Evolutionary conservation across 208 protist species (phyloP).

Genomic region (Acanthamoeba healyi): DNA sequence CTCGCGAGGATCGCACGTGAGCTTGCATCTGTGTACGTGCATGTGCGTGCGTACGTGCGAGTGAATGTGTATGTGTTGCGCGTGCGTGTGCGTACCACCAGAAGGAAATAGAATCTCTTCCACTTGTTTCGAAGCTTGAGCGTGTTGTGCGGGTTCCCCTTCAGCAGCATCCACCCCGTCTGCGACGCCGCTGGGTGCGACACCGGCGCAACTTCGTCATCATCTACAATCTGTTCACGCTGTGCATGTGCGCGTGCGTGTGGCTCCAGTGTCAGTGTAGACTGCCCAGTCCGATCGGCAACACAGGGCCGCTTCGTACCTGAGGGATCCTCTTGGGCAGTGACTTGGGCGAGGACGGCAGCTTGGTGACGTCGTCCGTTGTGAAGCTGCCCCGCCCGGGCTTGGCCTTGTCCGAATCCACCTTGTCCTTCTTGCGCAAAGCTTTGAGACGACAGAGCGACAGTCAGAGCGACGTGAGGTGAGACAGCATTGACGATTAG

Average conservation of each 20-base stretch:
- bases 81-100: not conserved
- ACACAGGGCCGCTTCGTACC: too few relatives aligned
- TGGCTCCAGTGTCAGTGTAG: too few relatives aligned
- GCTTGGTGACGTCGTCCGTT: not conserved
- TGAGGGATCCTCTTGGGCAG: not conserved
- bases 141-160: conserved; percentile 48
- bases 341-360: not conserved
- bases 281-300: too few relatives aligned
- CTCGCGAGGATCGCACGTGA: not conserved
- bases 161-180: conserved; percentile 18
- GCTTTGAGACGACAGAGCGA: not conserved
- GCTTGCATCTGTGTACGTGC: too few relatives aligned
- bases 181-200: not conserved
- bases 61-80: not conserved
- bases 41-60: not conserved
- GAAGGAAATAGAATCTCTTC: conserved; percentile 26
- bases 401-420: not conserved
- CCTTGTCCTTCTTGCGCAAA: not conserved
- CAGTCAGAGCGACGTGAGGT: not conserved
- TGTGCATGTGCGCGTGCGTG: too few relatives aligned
- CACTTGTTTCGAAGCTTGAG: conserved; percentile 49
- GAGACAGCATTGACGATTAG: too few relatives aligned
- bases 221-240: too few relatives aligned
- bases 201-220: not conserved
- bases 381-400: not conserved